Evolutionary conservation across 176 grass and related monocot species (phyloP), one percentile per base, ranked within the genome.

Genomic region (Thinopyrum elongatum): DNA sequence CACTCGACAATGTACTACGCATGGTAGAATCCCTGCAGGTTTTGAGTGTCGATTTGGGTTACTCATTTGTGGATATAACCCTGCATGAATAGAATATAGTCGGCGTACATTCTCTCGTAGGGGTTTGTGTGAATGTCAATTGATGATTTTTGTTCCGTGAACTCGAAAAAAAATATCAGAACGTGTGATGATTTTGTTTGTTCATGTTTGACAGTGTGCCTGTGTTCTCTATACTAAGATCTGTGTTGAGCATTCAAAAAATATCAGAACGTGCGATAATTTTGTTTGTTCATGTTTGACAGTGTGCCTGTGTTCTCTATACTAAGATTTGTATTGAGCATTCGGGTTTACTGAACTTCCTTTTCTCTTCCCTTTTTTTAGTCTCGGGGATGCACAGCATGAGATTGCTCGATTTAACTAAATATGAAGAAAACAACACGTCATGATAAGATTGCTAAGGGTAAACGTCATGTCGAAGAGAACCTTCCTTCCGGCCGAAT

Each of bases 41-140:
- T 70, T 86, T 76, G 26, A 38, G 17, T 76, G 55, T 85, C 53
- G 55, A 64, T 41, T 53, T 78, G 29, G 4, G 14, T 66, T 55
- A 78, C 29, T 44, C 73, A 21, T 71, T 49, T 30, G 25, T 90
- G 76, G 49, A 87, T 47, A 84, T 39, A 55, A n/a, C 15, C 51
- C 78, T 71, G 39, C 23, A 33, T 44, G 13, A 21, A 90, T 80
- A 87, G 74, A 60, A 35, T 57, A 65, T 53, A 74, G 14, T 28
- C 63, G 8, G 27, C 28, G 53, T 57, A 11, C 60, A 30, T 31
- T 70, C 64, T 86, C 65, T 69, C 70, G 19, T 49, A 89, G 11
- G 23, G 12, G 39, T 44, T 30, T 60, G 4, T 64, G 30, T 63
- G 29, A 74, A 61, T 58, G 31, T 12, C 2, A 42, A 6, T 62